Percentiles rank a stretch among this genome's conserved stretches.
Evolutionary conservation across 2,329 filamentous ascomycete species (phyloP).

Genomic region (Phialophora tarda): DNA sequence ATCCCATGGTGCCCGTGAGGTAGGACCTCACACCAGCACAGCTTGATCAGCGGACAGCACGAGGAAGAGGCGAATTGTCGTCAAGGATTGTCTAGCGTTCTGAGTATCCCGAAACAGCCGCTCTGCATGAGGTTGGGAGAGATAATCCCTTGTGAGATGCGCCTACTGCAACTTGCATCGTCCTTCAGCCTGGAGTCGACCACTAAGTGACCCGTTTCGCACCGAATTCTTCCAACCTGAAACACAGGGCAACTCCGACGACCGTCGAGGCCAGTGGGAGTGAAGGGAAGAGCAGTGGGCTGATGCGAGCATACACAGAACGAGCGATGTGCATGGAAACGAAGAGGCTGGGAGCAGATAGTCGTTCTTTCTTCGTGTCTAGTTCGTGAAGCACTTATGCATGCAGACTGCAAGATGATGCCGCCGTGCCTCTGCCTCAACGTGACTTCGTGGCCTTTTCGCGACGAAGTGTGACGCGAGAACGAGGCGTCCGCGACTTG

Average conservation of each 20-base stretch:
- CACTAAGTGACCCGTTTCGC: slow-evolving; percentile 33
- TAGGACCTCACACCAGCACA: slow-evolving; percentile 9
- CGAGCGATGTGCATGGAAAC: slow-evolving; percentile 30
- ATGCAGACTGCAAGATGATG: slow-evolving; percentile 7
- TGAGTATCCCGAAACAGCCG: slow-evolving; percentile 21
- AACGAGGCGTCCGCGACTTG: not conserved
- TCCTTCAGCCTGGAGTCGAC: slow-evolving; percentile 23
- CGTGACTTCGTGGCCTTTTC: slow-evolving; percentile 27
- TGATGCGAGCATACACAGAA: slow-evolving; percentile 16
- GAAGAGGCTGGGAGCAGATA: slow-evolving; percentile 32
- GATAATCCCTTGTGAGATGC: slow-evolving; percentile 7
- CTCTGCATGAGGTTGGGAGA: slow-evolving; percentile 17
- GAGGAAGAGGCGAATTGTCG: slow-evolving; percentile 19
- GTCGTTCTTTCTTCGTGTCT: slow-evolving; percentile 26
- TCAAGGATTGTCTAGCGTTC: slow-evolving; percentile 1
- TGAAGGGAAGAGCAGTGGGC: not conserved
- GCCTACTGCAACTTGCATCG: slow-evolving; percentile 20
- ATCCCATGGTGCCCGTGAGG: slow-evolving; percentile 4
- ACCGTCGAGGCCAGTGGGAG: slow-evolving; percentile 22
- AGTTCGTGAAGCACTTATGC: slow-evolving; percentile 29
- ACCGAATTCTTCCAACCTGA: slow-evolving; percentile 26
- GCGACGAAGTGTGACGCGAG: slow-evolving; percentile 8
- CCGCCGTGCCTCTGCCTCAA: not conserved
- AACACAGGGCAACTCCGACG: slow-evolving; percentile 25
- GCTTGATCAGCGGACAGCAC: slow-evolving; percentile 23